Base-by-base conservation (phyloP, 768 basidiomycete genomes). In the Termitomyces sp. region DNA sequence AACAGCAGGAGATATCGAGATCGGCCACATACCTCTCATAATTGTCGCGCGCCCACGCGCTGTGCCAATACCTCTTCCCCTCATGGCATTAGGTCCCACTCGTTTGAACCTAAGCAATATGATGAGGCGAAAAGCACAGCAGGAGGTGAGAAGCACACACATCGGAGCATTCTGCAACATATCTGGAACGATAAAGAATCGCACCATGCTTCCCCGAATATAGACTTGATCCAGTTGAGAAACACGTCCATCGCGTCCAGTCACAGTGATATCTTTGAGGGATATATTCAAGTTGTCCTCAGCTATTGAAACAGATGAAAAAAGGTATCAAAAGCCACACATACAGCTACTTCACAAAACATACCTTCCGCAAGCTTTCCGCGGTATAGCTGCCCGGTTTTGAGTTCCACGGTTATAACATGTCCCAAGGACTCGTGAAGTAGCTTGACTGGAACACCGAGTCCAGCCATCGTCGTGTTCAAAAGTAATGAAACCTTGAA, bases 141-240 rank as follows among this genome's bases (percentile, higher is more conserved):
- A 29, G 38, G 62, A 50, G 63, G 20, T 31, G 61, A 45, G 60
- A 47, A 64, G 58, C 59, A 79, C 92, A 73, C 71, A 96, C 97
- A 99, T 99, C 20, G 97, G 97, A 14, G 97, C 97, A 73, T 98
- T 98, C 73, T 98, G 92, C 67, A 99, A 80, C 92, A 99, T 98
- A 76, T 98, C 97, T 59, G 97, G 97, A 25, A 99, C 97, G 74
- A 98, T 98, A 79, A 98, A 96, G 81, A 97, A 98, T 66, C 97
- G 84, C 66, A 98, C 82, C 92, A 98, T 97, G 73, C 94, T 96
- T 61, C 97, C 97, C 68, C 97, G 83, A 68, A 99, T 99, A 77
- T 99, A 99, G 37, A 98, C 96, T 75, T 98, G 96, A 79, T 98
- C 97, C 55, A 99, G 83, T 73, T 99, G 97, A 12, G 97, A 97